These are phyloP conservation scores for Gossypium davidsonii DNA, from an alignment of 441 rosid genomes.

Conservation along the genomic window DNA sequence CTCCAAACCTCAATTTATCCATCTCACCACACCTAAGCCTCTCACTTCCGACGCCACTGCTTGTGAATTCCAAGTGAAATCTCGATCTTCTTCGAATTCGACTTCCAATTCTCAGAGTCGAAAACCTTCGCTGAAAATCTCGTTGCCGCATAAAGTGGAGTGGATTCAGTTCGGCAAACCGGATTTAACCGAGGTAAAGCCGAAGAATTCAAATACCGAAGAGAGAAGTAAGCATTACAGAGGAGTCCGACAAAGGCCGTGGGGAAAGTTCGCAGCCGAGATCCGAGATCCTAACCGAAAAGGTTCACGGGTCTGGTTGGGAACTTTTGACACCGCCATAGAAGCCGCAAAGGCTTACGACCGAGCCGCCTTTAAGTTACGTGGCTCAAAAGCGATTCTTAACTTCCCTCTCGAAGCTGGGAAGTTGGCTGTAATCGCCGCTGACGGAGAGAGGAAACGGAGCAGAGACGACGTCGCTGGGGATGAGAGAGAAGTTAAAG, in stretches of 20 bases:
- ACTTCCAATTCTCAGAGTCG: constrained; percentile 11
- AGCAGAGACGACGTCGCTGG: constrained; percentile 26
- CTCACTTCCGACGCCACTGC: not conserved
- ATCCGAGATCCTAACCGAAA: constrained; percentile 79
- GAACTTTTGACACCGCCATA: constrained; percentile 70
- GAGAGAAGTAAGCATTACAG: constrained; percentile 50
- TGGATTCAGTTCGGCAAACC: constrained; percentile 42
- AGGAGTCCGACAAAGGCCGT: constrained; percentile 85
- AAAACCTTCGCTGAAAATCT: constrained; percentile 44
- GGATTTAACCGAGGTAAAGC: constrained; percentile 1
- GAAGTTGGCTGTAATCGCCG: constrained; percentile 18
- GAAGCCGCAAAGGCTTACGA: constrained; percentile 91
- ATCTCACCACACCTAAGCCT: constrained; percentile 26
- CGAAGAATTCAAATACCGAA: constrained; percentile 13
- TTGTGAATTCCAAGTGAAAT: constrained; percentile 14
- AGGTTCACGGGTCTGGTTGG: constrained; percentile 78
- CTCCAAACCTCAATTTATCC: constrained; percentile 32
- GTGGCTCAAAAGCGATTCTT: constrained; percentile 78
- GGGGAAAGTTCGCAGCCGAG: constrained; percentile 98
- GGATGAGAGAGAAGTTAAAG: constrained; percentile 16
- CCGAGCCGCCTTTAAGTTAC: constrained; percentile 66
- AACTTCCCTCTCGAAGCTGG: constrained; percentile 86
- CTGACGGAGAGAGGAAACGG: constrained; percentile 37
- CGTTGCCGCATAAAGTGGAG: constrained; percentile 38
- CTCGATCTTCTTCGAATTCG: constrained; percentile 5